Evolutionary conservation across 768 basidiomycete species (phyloP).

Genomic region (Xerocomus spinulosus): DNA sequence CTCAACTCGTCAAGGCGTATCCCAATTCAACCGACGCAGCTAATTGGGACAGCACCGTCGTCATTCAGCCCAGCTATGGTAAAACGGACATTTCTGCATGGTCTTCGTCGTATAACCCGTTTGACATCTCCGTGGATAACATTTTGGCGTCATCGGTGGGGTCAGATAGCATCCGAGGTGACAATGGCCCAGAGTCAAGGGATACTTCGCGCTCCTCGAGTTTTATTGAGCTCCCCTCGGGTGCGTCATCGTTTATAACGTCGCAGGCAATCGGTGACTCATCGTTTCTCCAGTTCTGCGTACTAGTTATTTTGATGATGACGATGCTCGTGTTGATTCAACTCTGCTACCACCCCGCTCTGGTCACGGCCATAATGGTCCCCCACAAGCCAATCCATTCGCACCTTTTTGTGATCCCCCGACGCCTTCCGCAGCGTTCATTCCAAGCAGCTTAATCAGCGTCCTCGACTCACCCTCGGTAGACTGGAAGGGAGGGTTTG

Average conservation of each 20-base stretch:
- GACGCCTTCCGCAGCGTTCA: constrained; percentile 43
- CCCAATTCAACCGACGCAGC: constrained; percentile 18
- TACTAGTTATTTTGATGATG: constrained; percentile 38
- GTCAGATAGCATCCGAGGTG: constrained; percentile 7
- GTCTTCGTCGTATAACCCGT: constrained; percentile 31
- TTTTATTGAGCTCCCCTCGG: constrained; percentile 30
- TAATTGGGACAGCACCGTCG: constrained; percentile 3
- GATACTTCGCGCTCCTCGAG: constrained; percentile 22
- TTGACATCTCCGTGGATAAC: constrained; percentile 24
- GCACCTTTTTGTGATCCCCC: constrained; percentile 49
- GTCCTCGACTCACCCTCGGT: constrained; percentile 50
- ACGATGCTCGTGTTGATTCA: constrained; percentile 30
- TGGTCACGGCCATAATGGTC: constrained; percentile 9
- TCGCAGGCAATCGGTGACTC: constrained; percentile 3
- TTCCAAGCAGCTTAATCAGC: constrained; percentile 49
- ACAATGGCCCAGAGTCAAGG: constrained; percentile 11
- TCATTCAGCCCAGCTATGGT: constrained; percentile 8
- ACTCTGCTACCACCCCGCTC: constrained; percentile 9
- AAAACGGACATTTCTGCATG: constrained; percentile 16
- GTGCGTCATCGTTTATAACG: constrained; percentile 24
- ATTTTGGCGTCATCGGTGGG: constrained; percentile 12
- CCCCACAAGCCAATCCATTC: constrained; percentile 34
- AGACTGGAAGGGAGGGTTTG: constrained; percentile 41
- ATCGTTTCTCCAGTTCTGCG: constrained; percentile 17
- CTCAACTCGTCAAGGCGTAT: constrained; percentile 41